Conservation (phyloP, 352 stramenopile species). For the Phytophthora ohioensis region DNA sequence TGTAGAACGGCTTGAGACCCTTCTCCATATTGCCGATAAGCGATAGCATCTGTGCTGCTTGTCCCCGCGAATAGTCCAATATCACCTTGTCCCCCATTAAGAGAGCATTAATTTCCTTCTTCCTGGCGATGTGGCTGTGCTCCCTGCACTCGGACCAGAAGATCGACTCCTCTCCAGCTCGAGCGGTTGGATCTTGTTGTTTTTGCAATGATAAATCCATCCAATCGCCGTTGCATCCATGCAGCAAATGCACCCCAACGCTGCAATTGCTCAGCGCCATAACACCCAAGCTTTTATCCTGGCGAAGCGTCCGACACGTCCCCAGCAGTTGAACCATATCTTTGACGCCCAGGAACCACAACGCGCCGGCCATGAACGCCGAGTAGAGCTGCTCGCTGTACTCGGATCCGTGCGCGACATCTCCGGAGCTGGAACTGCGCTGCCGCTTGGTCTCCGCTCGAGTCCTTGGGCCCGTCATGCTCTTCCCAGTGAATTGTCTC, state of each 20-base stretch:
- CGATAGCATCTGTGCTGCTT: constrained; percentile 44
- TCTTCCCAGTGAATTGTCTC: neutral
- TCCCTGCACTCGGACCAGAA: constrained; percentile 34
- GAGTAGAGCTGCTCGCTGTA: constrained; percentile 36
- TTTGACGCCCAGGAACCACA: constrained; percentile 40
- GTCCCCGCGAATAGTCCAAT: constrained; percentile 26
- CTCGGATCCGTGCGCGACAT: neutral
- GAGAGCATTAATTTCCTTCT: constrained; percentile 30
- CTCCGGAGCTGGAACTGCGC: constrained; percentile 16
- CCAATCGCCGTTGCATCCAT: constrained; percentile 41
- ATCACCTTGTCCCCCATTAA: constrained; percentile 37
- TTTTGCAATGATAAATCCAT: constrained; percentile 39
- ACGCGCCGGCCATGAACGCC: constrained; percentile 29
- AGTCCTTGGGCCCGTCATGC: constrained; percentile 21
- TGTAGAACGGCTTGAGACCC: constrained; percentile 39
- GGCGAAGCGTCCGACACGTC: constrained; percentile 40
- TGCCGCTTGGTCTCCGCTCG: constrained; percentile 36
- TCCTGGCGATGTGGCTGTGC: constrained; percentile 24
- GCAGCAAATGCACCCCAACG: constrained; percentile 41
- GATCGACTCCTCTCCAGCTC: constrained; percentile 13
- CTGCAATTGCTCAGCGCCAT: constrained; percentile 40
- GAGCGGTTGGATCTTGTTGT: constrained; percentile 17
- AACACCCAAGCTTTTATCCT: constrained; percentile 30
- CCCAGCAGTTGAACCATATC: constrained; percentile 40
- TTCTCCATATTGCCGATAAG: constrained; percentile 39